Evolutionary conservation across 306 rosid genomes (phyloP), one percentile per base, ranked within the genome.

Genomic region (Rosa chinensis): DNA sequence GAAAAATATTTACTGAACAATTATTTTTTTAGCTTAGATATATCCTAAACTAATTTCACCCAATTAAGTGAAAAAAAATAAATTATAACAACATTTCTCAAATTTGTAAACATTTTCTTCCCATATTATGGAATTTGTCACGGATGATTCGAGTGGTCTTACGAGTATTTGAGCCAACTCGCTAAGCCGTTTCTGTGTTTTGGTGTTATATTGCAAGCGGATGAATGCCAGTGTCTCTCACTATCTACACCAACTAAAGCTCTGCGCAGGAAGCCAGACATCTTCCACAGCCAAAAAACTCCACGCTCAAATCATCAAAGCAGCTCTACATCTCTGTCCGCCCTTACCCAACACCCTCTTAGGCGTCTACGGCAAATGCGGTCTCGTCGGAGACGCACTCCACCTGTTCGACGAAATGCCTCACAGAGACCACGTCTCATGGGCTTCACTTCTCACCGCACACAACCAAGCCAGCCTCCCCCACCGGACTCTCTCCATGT

Each of bases 361-460:
- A 7, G 83, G 87, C 2, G 53, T 78, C 0, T 92, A 90, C 14
- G 91, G 89, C 25, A 89, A 90, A 84, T 89, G 91, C 43, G 86
- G 90, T 70, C 94, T 90, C 72, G 20, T 83, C 56, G 74, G 78
- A 11, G 58, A 88, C 28, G 98, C 97, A 42, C 85, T 79, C 64
- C 86, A 79, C 45, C 55, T 94, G 93, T 94, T 89, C 82, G 93
- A 88, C 75, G 79, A 86, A 88, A 86, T 90, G 87, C 94, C 90
- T 17, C 85, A 35, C 40, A 66, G 82, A 78, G 90, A 94, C 81
- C 86, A 40, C 4, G 87, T 94, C 39, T 81, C 98, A 0, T 92
- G 98, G 97, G 90, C 97, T 6, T 87, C 98, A 2, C 77, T 92
- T 25, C 91, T 90, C 79, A 86, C 97, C 56, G 92, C 97, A 62